A percentile compares a stretch with the other conserved stretches of the same genome.
These are phyloP conservation scores for Lasiodiplodia sp. DNA, from an alignment of 2,329 filamentous ascomycete genomes.

Conservation along the genomic window DNA sequence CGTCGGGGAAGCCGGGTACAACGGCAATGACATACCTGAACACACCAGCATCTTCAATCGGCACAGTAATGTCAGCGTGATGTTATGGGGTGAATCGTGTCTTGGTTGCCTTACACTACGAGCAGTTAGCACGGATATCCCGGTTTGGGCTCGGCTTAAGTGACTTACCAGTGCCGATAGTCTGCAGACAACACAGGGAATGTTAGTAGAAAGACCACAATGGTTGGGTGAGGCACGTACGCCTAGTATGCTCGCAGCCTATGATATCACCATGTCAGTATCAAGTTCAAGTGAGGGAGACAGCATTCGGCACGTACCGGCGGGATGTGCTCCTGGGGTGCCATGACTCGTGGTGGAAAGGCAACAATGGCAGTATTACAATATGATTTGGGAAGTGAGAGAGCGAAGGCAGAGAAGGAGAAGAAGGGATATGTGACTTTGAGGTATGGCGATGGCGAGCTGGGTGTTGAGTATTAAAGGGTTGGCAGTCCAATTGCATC, in stretches of 20 bases:
- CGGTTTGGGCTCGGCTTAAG: not conserved
- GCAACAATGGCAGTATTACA: conserved; percentile 9
- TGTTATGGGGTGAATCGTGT: conserved; percentile 32
- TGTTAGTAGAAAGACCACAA: not conserved
- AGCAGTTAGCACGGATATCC: conserved; percentile 23
- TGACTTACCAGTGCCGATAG: conserved; percentile 47
- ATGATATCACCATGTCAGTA: conserved; percentile 35
- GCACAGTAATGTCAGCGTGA: conserved; percentile 30
- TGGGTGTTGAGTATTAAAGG: conserved; percentile 25
- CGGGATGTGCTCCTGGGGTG: conserved; percentile 30
- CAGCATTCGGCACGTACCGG: not conserved
- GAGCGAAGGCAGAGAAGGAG: not conserved
- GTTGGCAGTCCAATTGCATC: conserved; percentile 10
- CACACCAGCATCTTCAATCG: conserved; percentile 49
- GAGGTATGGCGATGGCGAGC: not conserved
- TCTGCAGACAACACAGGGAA: conserved; percentile 36
- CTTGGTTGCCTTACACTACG: conserved; percentile 33
- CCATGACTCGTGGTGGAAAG: conserved; percentile 23
- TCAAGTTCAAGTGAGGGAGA: not conserved
- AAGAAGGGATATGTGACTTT: not conserved
- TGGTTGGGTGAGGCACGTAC: conserved; percentile 37
- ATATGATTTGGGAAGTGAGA: not conserved
- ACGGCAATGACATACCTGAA: conserved; percentile 42
- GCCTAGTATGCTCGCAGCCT: conserved; percentile 50
- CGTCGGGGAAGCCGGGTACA: conserved; percentile 12